Conservation (phyloP, 495 filamentous ascomycete genomes). For the Parmelia sp. region DNA sequence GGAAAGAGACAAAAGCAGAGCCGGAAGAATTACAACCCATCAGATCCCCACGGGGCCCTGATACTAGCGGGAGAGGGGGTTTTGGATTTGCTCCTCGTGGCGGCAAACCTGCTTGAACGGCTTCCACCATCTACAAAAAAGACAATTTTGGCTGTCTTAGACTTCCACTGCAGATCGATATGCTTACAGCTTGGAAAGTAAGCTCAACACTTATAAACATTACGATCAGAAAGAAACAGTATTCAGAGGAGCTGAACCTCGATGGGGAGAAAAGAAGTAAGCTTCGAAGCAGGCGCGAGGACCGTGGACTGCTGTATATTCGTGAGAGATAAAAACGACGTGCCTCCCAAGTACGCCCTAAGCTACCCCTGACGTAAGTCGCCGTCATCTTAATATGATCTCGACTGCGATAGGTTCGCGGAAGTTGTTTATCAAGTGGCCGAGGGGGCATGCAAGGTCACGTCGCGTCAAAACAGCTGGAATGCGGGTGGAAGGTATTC, state of each 20-base stretch:
- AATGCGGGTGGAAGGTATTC: constrained; percentile 1
- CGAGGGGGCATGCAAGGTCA: background rate
- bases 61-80: constrained; percentile 66
- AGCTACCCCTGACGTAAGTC: background rate
- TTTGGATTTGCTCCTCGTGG: constrained; percentile 57
- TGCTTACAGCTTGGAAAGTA: background rate
- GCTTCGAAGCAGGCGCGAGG: background rate
- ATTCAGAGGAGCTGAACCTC: background rate
- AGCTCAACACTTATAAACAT: background rate
- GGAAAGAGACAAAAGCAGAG: constrained; percentile 44
- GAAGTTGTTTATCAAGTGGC: no score
- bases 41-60: constrained; percentile 67
- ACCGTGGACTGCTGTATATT: background rate
- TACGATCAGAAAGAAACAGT: background rate
- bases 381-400: no score
- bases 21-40: constrained; percentile 49
- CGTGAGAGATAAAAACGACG: background rate
- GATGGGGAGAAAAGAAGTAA: background rate
- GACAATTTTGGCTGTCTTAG: background rate
- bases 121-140: background rate
- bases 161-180: background rate
- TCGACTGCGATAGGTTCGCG: background rate
- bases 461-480: constrained; percentile 1
- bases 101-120: constrained; percentile 28
- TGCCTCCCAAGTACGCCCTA: background rate